phyloP scores from a whole-genome alignment of 495 filamentous ascomycete genomes.

The Amorphotheca resinae region DNA sequence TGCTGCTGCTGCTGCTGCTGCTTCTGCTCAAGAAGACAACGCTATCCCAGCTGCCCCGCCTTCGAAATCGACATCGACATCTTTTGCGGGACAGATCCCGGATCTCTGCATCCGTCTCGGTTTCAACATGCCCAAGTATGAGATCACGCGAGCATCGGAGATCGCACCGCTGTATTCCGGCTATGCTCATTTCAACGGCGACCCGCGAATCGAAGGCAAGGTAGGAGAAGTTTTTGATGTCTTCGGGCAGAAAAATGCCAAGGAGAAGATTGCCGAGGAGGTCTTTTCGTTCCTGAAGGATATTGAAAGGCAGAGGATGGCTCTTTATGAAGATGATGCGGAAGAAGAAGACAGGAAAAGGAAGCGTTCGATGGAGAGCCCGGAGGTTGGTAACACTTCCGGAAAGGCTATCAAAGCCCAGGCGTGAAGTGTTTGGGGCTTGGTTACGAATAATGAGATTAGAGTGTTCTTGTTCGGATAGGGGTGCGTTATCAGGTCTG shows the following conservation, averaged over 20 bases:
- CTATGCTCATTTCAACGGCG: constrained; percentile 22
- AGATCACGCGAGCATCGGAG: neutral
- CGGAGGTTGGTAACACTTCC: neutral
- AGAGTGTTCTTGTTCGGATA: too few relatives aligned
- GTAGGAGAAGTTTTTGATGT: constrained; percentile 30
- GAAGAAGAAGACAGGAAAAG: constrained; percentile 5
- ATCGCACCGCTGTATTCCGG: constrained; percentile 16
- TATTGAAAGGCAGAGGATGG: constrained; percentile 17
- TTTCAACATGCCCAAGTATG: constrained; percentile 10
- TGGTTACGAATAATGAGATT: too few relatives aligned
- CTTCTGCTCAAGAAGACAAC: neutral
- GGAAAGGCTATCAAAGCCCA: constrained; percentile 1
- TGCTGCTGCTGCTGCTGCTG: neutral
- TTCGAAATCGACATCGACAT: neutral
- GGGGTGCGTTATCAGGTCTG: too few relatives aligned
- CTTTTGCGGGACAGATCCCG: constrained; percentile 9
- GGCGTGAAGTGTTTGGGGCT: neutral
- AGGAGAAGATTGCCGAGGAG: constrained; percentile 29
- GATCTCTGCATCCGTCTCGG: constrained; percentile 11
- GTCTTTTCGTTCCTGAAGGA: constrained; percentile 25
- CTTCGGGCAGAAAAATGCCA: constrained; percentile 35
- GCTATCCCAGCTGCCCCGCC: neutral
- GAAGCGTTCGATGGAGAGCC: constrained; percentile 1
- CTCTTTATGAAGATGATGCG: neutral
- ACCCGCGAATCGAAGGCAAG: constrained; percentile 21